A percentile compares a stretch with the other conserved stretches of the same genome.
Conservation (phyloP, 352 stramenopile genomes). For the Pythium plurisporium region DNA sequence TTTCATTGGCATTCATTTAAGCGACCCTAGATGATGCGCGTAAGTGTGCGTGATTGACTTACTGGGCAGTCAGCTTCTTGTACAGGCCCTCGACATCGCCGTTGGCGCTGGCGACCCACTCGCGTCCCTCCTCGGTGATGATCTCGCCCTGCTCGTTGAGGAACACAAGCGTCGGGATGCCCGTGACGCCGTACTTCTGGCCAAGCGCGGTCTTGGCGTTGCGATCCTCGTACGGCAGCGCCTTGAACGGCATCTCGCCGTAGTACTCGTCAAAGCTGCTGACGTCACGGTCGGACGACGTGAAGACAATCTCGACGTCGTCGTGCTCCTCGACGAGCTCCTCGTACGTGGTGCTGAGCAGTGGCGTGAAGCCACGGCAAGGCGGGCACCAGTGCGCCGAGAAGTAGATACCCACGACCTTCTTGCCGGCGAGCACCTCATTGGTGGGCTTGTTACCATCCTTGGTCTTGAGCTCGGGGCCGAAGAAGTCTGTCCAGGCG, state of each 20-base stretch:
- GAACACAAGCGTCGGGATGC: conserved; percentile 89
- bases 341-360: conserved; percentile 88
- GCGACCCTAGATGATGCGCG: too few species aligned
- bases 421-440: conserved; percentile 62
- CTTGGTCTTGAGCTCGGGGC: conserved; percentile 65
- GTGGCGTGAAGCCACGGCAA: conserved; percentile 93
- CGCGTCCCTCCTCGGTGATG: conserved; percentile 72
- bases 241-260: conserved; percentile 89
- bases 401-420: conserved; percentile 94
- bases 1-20: too few species aligned
- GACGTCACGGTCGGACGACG: conserved; percentile 78
- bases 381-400: conserved; percentile 93
- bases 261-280: conserved; percentile 89
- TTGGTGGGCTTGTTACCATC: conserved; percentile 65
- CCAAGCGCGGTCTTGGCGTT: conserved; percentile 59
- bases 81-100: conserved; percentile 72
- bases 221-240: conserved; percentile 87
- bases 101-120: conserved; percentile 65
- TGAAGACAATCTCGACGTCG: conserved; percentile 89
- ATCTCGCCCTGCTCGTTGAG: conserved; percentile 73
- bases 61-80: conserved; percentile 52
- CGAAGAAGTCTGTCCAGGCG: conserved; percentile 60
- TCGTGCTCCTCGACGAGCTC: conserved; percentile 81
- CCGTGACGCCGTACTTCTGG: conserved; percentile 77
- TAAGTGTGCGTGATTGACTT: too few species aligned